Base-by-base conservation (phyloP, 805 yeast genomes). In the Metschnikowia dekortorum region DNA sequence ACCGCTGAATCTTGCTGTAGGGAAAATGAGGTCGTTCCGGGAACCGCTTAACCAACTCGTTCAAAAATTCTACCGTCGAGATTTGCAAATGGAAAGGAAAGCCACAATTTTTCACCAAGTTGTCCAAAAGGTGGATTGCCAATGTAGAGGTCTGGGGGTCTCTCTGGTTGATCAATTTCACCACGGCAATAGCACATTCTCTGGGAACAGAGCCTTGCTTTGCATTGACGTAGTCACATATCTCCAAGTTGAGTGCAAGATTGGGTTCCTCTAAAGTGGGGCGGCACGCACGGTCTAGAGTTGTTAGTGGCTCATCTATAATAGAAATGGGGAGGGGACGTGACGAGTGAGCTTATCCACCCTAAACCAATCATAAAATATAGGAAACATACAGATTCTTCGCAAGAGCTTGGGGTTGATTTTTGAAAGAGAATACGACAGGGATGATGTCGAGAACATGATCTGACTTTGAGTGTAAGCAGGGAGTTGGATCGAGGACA, bases 61-160 rank as follows among this genome's bases (percentile, higher is more conserved):
- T 94, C 61, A 94, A 76, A 60, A 94, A 94, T 66, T 92, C 98
- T 68, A 94, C 91, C 53, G 98, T 80, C 3, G 96, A 87, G 47
- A 94, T 89, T 70, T 94, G 99, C 44, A 94, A 75, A 58, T 94
- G 99, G 70, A 94, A 82, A 7, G 99, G 97, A 67, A 92, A 94
- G 5, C 98, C 99, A 72, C 99, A 94, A 73, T 94, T 94, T 71
- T 94, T 94, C 47, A 94, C 99, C 59, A 94, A 74, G 48, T 89
- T 89, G 64, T 94, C 99, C 53, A 94, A 78, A 46, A 89, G 70
- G 1, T 90, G 80, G 56, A 94, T 69, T 8, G 97, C 97, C 62
- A 91, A 83, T 49, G 86, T 82, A 5, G 91, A 82, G 33, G 90
- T 86, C 61, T 88, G 95, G 0, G 95, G 83, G 58, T 87, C 94